A percentile compares a stretch with the other conserved stretches of the same genome.
Evolutionary conservation across 768 basidiomycete species (phyloP).

Genomic region (Hysterangium stoloniferum): DNA sequence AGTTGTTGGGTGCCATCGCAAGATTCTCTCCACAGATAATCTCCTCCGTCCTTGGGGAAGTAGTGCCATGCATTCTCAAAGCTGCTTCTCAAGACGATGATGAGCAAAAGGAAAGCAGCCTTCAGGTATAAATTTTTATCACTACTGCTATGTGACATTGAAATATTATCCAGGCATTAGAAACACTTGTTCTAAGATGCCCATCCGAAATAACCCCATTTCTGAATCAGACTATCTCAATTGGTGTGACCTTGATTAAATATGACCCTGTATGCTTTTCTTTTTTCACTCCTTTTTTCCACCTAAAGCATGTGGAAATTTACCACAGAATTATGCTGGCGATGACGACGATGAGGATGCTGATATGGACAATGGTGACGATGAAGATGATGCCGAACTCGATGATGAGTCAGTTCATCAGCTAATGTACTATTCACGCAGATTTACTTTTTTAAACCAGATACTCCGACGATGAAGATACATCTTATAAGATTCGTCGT

Average conservation of each 20-base stretch:
- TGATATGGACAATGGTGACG: constrained; percentile 48
- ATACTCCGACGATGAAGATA: constrained; percentile 97
- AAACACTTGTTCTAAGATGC: constrained; percentile 76
- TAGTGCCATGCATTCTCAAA: constrained; percentile 66
- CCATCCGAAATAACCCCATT: constrained; percentile 76
- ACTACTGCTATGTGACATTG: constrained; percentile 10
- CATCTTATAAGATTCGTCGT: constrained; percentile 94
- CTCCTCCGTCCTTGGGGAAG: constrained; percentile 46
- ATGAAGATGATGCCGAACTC: constrained; percentile 73
- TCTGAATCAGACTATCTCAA: constrained; percentile 57
- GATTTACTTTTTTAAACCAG: constrained; percentile 31
- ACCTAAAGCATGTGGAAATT: neutral
- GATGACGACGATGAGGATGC: constrained; percentile 59
- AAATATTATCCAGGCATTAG: constrained; percentile 54
- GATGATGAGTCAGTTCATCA: constrained; percentile 50
- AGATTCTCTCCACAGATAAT: constrained; percentile 66
- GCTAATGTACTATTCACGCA: constrained; percentile 7
- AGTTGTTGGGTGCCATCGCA: constrained; percentile 72
- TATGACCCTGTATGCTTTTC: constrained; percentile 80
- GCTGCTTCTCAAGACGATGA: constrained; percentile 71
- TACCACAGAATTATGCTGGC: constrained; percentile 61
- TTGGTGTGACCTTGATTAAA: constrained; percentile 74
- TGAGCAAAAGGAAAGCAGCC: constrained; percentile 70
- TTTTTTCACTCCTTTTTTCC: neutral
- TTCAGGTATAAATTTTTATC: constrained; percentile 49